A percentile compares a stretch with the other conserved stretches of the same genome.
Conservation (phyloP, 139 green algal genomes). For the Volvox africanus region DNA sequence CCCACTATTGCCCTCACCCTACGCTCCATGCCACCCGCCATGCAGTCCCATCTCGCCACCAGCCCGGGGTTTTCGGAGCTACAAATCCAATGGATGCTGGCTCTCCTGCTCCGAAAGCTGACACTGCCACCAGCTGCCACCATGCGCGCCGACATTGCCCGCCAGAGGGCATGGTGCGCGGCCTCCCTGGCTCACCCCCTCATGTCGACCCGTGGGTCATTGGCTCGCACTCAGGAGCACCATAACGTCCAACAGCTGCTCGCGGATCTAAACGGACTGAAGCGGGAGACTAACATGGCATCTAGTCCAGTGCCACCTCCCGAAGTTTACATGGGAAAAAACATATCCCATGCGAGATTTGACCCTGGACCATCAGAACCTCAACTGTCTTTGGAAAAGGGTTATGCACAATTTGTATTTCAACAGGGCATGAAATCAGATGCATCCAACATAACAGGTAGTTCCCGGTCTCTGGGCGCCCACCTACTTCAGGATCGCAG, state of each 20-base stretch:
- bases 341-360: no score
- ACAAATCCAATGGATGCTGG: constrained; percentile 38
- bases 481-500: no score
- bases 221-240: not conserved
- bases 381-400: no score
- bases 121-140: not conserved
- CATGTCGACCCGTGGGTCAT: not conserved
- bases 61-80: constrained; percentile 14
- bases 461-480: no score
- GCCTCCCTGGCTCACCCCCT: not conserved
- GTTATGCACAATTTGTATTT: no score
- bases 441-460: no score
- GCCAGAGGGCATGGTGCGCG: not conserved
- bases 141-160: constrained; percentile 4
- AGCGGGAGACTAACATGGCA: no score
- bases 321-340: no score
- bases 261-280: not conserved
- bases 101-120: not conserved
- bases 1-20: not conserved
- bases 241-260: constrained; percentile 16
- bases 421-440: no score
- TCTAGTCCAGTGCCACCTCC: no score
- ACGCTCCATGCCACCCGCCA: not conserved
- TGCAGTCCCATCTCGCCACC: not conserved
- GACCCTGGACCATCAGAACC: no score